Percentiles rank a stretch among this genome's conserved stretches.
These are phyloP conservation scores for Podospora pseudoanserina DNA, from an alignment of 495 filamentous ascomycete genomes.

Conservation along the genomic window DNA sequence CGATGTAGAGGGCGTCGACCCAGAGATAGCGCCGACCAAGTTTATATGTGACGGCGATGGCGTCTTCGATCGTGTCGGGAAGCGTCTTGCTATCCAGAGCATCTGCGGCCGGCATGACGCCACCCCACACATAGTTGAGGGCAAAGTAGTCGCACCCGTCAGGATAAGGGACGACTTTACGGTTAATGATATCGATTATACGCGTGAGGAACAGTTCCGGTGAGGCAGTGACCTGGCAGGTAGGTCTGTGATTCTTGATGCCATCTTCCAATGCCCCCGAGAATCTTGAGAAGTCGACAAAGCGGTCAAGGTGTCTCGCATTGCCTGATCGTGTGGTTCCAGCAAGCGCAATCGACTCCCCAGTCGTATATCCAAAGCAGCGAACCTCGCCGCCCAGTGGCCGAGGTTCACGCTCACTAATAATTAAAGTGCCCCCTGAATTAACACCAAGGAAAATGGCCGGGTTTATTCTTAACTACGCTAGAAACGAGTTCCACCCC, in stretches of 20 bases:
- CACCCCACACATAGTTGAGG: not conserved
- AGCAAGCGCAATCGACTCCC: conserved; percentile 1
- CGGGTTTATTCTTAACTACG: not conserved
- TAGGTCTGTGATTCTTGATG: not conserved
- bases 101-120: conserved; percentile 11
- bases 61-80: conserved; percentile 27
- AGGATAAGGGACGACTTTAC: not conserved
- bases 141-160: not conserved
- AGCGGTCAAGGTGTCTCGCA: conserved; percentile 1
- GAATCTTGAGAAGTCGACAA: not conserved
- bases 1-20: conserved; percentile 27
- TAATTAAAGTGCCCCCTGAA: not conserved
- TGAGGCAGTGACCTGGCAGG: not conserved
- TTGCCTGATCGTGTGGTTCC: not conserved
- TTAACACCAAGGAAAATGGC: not conserved
- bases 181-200: not conserved
- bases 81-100: conserved; percentile 19
- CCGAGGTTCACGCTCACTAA: not conserved
- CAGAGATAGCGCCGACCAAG: conserved; percentile 23
- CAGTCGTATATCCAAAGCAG: not conserved
- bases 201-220: not conserved
- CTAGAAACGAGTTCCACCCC: not conserved
- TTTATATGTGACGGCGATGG: conserved; percentile 18
- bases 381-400: not conserved
- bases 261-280: not conserved